Evolutionary conservation across 108 stramenopile species (phyloP), one percentile per base, ranked within the genome.

Genomic region (Skeletonema tropicum): DNA sequence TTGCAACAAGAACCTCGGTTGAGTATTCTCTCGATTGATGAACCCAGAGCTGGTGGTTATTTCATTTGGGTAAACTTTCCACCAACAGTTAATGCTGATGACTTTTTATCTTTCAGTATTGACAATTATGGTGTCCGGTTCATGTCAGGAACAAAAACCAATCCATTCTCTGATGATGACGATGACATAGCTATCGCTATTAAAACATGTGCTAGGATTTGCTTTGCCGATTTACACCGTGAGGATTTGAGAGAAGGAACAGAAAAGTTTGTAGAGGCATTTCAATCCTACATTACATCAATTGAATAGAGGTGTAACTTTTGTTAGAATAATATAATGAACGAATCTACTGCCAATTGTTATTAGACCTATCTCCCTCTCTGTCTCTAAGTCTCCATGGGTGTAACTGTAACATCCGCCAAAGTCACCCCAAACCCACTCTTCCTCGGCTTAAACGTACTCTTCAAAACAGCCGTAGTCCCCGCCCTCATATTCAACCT

Each of bases 401-500:
- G 66, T 35, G 80, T 85, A 48, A 85, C 80, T 8, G 76, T 76
- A 6, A 87, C 86, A 82, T 89, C 90, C n/a, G 87, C 87, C 65
- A 90, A 70, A 30, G 73, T 81, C 49, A 88, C 84, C 23, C 76
- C 75, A 26, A 66, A 71, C 0, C 17, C 32, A 31, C 84, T 83
- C 82, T 86, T 89, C 38, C 88, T 87, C 23, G 41, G 63, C 13
- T 68, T 70, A 75, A 87, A 85, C 33, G 69, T 62, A 64, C 64
- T 69, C 64, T 83, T 80, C 71, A 96, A 71, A 17, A 92, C 89
- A 13, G 92, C 87, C 42, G 95, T 96, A 49, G 91, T 83, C 29
- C 95, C 95, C 17, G 68, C 76, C 45, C 69, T 65, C 80, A 94
- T 88, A 49, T 83, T 86, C 79, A 96, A 68, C 46, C 70, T 83